Evolutionary conservation across 495 filamentous ascomycete species (phyloP), one percentile per base, ranked within the genome.

Genomic region (Massariosphaeria phaeospora): DNA sequence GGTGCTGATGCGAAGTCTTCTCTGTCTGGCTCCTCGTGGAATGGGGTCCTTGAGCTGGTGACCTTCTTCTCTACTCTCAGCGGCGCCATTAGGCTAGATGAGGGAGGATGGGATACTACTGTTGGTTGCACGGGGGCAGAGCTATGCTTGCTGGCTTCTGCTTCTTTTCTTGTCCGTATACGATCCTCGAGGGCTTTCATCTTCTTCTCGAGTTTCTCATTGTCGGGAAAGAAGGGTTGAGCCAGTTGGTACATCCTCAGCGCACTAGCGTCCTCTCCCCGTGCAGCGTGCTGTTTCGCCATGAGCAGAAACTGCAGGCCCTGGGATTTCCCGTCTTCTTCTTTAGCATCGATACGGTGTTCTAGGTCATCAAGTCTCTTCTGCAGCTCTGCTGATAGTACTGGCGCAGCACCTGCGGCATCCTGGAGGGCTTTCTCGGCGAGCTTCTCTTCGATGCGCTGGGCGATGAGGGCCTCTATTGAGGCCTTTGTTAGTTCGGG

Each of bases 401-500:
- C 77, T 4, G 69, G 72, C 9, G 79, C 75, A 0, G 54, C 30
- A 9, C 61, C 43, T 23, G 52, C 54, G 2, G 53, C 34, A 33
- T 67, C 67, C 18, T 73, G 70, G n/a, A 79, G 67, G 0, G 76
- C 77, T 23, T 84, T 80, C 8, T 84, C 79, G 1, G 90, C 89
- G 1, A 97, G 72, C 27, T 93, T 87, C 66, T 95, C 91, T 38
- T 84, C 84, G 0, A 98, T 88, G 58, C 95, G 95, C 64, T 82
- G 85, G 66, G 93, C 86, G 6, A 98, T 88, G 69, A 96, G 82
- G 38, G 90, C 88, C 62, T 96, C 91, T 33, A 95, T 91, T 49
- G 78, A 82, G n/a, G 79, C 82, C 23, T 86, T 84, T 3, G 85
- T 87, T 3, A 95, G 63, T 7, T 71, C 68, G 3, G 61, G 49